Evolutionary conservation across 163 green algal genomes (phyloP), one percentile per base, ranked within the genome.

Genomic region (Coccomyxa subellipsoidea): DNA sequence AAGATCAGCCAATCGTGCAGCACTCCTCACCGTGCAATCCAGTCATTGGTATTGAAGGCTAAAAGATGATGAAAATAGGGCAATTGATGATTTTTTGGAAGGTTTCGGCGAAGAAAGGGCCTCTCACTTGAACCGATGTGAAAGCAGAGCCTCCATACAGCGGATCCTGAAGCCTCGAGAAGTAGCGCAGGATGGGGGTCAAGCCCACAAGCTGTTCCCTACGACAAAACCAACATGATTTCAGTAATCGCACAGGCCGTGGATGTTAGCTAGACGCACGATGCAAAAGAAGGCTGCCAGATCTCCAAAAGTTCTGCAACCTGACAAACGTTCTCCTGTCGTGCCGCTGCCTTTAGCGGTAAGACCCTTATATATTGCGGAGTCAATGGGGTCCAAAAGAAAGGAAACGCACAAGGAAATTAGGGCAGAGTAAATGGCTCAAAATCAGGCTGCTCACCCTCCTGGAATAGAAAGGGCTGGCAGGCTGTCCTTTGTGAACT

Each of bases 91-190:
- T 12, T 70, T 31, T 3, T n/a, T 70, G 12, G 2, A 7, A 71
- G 36, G 37, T 47, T 54, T 39, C 31, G 21, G 47, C 23, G 3
- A 80, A 12, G 36, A 38, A 80, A 53, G 12, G 36, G 69, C 38
- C 36, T 4, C 29, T 66, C 25, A 90, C 90, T 88, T 94, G 91
- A 59, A 89, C 92, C 6, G 93, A 87, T 6, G 82, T 69, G n/a
- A 96, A 76, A 5, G 93, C 72, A 23, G 87, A 81, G 4, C 36
- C 29, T 37, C 89, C 89, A 73, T 96, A 96, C n/a, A 97, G 81
- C 21, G 71, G 38, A 6, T 59, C 40, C 38, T 84, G 87, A 2
- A 86, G 76, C 25, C 92, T 88, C 0, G 89, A 91, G 4, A 96
- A 23, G 81, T 91, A 96, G 53, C 93, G 92, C 39, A 95, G 73